Base-by-base conservation (phyloP, 345 rosid genomes). In the Salix exigua region DNA sequence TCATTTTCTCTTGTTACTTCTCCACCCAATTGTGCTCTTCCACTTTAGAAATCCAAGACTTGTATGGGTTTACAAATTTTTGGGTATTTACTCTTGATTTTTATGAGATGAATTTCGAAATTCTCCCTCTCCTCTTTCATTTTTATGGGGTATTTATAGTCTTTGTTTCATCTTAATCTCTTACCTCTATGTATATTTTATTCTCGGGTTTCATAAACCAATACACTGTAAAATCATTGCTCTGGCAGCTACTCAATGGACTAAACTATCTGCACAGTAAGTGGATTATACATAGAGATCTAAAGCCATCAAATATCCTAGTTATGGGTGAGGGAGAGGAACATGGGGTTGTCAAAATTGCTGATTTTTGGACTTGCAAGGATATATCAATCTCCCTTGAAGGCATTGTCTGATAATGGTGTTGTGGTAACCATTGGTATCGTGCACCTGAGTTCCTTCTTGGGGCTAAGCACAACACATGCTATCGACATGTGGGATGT, bases 391-490 rank as follows among this genome's bases (percentile, higher is more conserved):
- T 97, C 97, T 74, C 99, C 99, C 30, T 75, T 96, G 83, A 94
- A 85, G 88, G 85, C 94, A 10, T 79, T 96, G 38, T 87, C 85
- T 30, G 98, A 94, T 66, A 96, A 96, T 70, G 99, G 99, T 71
- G 99, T 87, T 53, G 99, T 96, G 71, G 99, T 96, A 76, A 96
- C 99, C 19, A 96, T 96, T 94, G 99, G 98, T 96, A 96, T 83
- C 97, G 98, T 68, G 97, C 99, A 4, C 99, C 99, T 1, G 99
- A 96, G 83, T 85, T 96, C 84, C 98, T 96, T 73, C 94, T 96
- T 60, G 98, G 99, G 46, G 97, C 97, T 1, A 96, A 96, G 88
- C 99, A 96, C 82, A 94, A 96, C 71, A 96, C 97, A 0, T 46
- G 97, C 99, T 19, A 98, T 96, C 50, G 98, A 96, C 77, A 93